Evolutionary conservation across 805 yeast genomes (phyloP), one percentile per base, ranked within the genome.

Genomic region (Candida lessepsii): DNA sequence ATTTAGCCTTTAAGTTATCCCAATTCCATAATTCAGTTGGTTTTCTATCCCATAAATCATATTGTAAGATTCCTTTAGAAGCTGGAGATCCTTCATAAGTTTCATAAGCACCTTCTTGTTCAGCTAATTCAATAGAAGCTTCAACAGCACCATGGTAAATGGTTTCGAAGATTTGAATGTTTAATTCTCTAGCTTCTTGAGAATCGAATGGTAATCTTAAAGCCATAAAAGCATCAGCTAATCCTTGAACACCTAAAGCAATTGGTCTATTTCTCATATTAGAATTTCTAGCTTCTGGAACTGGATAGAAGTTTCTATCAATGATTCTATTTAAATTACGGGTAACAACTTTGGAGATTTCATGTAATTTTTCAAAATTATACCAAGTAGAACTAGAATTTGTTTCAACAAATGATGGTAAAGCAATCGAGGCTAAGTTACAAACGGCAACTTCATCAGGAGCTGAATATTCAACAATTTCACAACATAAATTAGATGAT

Each of bases 201-300:
- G 80, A 75, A 56, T 76, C 82, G 52, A 77, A 77, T 30, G 81
- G 79, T 47, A 76, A 53, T 58, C 82, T 67, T 54, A 76, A 63
- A 43, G 65, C 65, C 76, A 75, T 73, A 53, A 77, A 77, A 4
- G 78, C 61, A 53, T 77, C 83, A 24, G 83, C 81, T 37, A 77
- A 67, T 51, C 83, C 83, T 60, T 77, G 83, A 37, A 77, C 82
- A 60, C 83, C 83, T 43, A 77, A 64, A 29, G 82, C 82, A 58
- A 77, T 75, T 20, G 83, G 83, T 62, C 83, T 71, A 53, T 77
- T 71, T 56, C 75, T 71, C 72, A 71, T 64, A 58, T 77, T 77
- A 24, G 82, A 76, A 23, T 53, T 63, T 50, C 61, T 61, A 26
- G 83, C 80, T 57, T 73, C 76, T 39, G 68, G 71, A 48, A 77